Percentiles rank a stretch among this genome's conserved stretches.
phyloP scores from a whole-genome alignment of 2,329 filamentous ascomycete genomes.

The Phoma herbarum region DNA sequence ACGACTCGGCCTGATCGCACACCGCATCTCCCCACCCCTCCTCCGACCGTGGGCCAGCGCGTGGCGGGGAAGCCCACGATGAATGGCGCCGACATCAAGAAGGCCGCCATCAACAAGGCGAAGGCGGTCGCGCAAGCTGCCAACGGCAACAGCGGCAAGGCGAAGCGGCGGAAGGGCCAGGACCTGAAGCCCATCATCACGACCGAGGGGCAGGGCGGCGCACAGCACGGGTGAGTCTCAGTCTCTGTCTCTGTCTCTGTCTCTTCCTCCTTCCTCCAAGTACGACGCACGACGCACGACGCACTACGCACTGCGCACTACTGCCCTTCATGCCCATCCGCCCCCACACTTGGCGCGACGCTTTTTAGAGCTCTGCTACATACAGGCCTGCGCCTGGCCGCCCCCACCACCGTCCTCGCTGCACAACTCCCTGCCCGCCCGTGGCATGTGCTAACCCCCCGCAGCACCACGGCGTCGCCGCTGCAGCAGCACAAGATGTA shows the following conservation, averaged over 20 bases:
- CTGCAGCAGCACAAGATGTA: slow-evolving; percentile 58
- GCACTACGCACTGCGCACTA: neutral
- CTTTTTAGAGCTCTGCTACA: neutral
- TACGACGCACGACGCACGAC: too few species aligned
- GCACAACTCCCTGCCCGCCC: too few species aligned
- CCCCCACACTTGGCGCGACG: neutral
- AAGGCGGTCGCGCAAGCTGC: slow-evolving; percentile 70
- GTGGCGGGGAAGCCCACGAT: slow-evolving; percentile 55
- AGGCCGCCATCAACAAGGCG: slow-evolving; percentile 71
- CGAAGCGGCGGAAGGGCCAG: slow-evolving; percentile 76
- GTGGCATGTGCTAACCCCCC: slow-evolving; percentile 19
- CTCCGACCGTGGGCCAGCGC: slow-evolving; percentile 28
- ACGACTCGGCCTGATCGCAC: slow-evolving; percentile 19
- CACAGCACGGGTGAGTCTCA: slow-evolving; percentile 27
- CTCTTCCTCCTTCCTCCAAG: neutral
- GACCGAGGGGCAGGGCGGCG: slow-evolving; percentile 64
- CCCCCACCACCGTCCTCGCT: neutral
- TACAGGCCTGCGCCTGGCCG: neutral
- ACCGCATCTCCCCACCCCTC: slow-evolving; percentile 18
- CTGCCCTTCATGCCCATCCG: neutral
- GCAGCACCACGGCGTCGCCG: slow-evolving; percentile 58
- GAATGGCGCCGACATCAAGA: slow-evolving; percentile 71
- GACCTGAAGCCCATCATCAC: slow-evolving; percentile 79
- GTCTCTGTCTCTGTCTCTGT: too few species aligned
- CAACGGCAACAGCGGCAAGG: slow-evolving; percentile 66